Conservation (phyloP, 2,329 filamentous ascomycete species). For the Penicillium sp. region DNA sequence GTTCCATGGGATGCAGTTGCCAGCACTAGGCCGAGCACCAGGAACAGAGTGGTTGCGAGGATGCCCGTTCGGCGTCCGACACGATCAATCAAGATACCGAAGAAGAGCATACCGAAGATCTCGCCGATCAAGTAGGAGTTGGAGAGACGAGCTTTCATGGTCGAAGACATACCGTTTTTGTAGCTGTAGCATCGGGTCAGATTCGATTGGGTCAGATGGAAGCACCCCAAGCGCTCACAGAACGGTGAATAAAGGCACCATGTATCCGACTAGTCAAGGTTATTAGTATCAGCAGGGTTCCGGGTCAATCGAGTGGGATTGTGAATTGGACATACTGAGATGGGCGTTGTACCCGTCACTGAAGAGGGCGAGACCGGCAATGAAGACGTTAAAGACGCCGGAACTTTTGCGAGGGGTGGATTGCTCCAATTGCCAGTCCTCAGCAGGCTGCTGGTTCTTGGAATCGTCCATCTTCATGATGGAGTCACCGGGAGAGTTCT, state of each 20-base stretch:
- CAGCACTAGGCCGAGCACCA: conserved; percentile 53
- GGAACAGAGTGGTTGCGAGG: conserved; percentile 51
- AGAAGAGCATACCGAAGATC: conserved; percentile 61
- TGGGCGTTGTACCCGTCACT: conserved; percentile 46
- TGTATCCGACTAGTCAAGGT: conserved; percentile 39
- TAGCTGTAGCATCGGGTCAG: conserved; percentile 23
- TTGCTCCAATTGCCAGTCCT: conserved; percentile 15
- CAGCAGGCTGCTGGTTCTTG: conserved; percentile 3
- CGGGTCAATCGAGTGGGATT: not conserved
- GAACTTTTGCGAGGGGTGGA: conserved; percentile 18
- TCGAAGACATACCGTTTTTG: conserved; percentile 34
- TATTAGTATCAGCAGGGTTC: too few relatives aligned
- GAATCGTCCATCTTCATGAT: conserved; percentile 11
- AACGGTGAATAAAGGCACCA: conserved; percentile 40
- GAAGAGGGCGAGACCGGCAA: conserved; percentile 44
- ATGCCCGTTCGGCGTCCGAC: conserved; percentile 56
- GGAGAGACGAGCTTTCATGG: conserved; percentile 56
- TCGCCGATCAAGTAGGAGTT: conserved; percentile 62
- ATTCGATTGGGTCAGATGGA: not conserved
- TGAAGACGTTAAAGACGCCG: conserved; percentile 38
- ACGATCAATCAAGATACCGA: conserved; percentile 56
- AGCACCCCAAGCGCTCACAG: conserved; percentile 25
- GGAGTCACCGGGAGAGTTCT: conserved; percentile 16
- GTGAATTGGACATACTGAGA: conserved; percentile 27
- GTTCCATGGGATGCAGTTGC: conserved; percentile 52